These are phyloP conservation scores for Pisolithus tinctorius DNA, from an alignment of 768 basidiomycete species.

Conservation along the genomic window DNA sequence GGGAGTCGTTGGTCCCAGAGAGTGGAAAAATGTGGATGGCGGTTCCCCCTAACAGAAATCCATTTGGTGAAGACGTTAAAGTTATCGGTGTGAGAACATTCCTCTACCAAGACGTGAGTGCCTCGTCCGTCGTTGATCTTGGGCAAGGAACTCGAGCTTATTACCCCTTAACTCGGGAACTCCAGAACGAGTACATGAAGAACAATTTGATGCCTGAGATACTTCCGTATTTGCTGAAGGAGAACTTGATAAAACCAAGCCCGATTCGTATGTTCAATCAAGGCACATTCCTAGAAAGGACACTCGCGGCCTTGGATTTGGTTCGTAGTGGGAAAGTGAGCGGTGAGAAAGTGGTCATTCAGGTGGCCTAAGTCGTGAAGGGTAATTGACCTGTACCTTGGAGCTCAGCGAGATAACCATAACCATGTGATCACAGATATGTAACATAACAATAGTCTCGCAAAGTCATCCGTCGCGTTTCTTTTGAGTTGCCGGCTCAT, in stretches of 20 bases:
- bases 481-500: background rate
- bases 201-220: conserved; percentile 41
- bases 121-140: background rate
- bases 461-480: background rate
- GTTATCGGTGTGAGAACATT: conserved; percentile 37
- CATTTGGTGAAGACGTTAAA: conserved; percentile 32
- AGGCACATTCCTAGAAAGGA: conserved; percentile 37
- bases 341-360: conserved; percentile 45
- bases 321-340: conserved; percentile 42
- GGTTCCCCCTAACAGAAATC: conserved; percentile 29
- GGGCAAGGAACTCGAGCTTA: background rate
- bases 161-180: background rate
- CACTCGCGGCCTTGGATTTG: conserved; percentile 36
- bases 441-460: no score
- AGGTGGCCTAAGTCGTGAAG: conserved; percentile 15
- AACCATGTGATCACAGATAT: background rate
- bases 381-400: background rate
- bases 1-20: conserved; percentile 28
- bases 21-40: conserved; percentile 23
- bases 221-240: conserved; percentile 34
- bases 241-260: conserved; percentile 36
- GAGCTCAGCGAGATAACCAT: background rate
- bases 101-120: conserved; percentile 32
- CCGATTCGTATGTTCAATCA: conserved; percentile 35
- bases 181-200: conserved; percentile 35